A percentile compares a stretch with the other conserved stretches of the same genome.
Evolutionary conservation across 768 basidiomycete species (phyloP).

Genomic region (Termitomyces sp.): DNA sequence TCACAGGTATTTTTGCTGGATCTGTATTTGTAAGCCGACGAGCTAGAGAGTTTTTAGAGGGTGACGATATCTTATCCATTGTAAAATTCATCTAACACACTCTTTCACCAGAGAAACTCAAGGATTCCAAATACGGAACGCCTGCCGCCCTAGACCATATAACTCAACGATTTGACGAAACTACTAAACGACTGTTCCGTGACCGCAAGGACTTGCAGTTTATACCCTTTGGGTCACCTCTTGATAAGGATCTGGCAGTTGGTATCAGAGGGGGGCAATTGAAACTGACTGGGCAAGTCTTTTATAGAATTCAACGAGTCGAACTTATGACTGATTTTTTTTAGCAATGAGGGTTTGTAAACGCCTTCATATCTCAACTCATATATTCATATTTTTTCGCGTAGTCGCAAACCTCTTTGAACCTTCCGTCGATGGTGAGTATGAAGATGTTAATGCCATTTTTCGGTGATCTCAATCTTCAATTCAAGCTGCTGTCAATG

Average conservation of each 20-base stretch:
- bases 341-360: constrained; percentile 29
- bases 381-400: constrained; percentile 15
- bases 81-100: not conserved
- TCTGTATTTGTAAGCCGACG: constrained; percentile 80
- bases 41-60: constrained; percentile 68
- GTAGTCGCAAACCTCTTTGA: constrained; percentile 74
- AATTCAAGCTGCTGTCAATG: constrained; percentile 52
- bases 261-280: constrained; percentile 73
- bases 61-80: constrained; percentile 25
- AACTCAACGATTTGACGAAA: constrained; percentile 77
- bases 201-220: constrained; percentile 67
- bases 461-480: not conserved
- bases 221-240: constrained; percentile 71
- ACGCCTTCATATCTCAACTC: not conserved
- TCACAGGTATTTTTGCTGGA: constrained; percentile 73
- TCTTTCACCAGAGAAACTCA: constrained; percentile 56
- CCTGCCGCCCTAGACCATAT: constrained; percentile 74
- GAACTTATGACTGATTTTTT: not conserved
- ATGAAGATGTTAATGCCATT: not conserved
- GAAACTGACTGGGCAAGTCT: constrained; percentile 61
- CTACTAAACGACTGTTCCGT: constrained; percentile 75
- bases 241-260: constrained; percentile 67
- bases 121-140: constrained; percentile 68
- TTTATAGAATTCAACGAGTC: not conserved
- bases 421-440: constrained; percentile 62